These are phyloP conservation scores for Scortechinia acanthostroma DNA, from an alignment of 2,329 filamentous ascomycete species.

Conservation along the genomic window DNA sequence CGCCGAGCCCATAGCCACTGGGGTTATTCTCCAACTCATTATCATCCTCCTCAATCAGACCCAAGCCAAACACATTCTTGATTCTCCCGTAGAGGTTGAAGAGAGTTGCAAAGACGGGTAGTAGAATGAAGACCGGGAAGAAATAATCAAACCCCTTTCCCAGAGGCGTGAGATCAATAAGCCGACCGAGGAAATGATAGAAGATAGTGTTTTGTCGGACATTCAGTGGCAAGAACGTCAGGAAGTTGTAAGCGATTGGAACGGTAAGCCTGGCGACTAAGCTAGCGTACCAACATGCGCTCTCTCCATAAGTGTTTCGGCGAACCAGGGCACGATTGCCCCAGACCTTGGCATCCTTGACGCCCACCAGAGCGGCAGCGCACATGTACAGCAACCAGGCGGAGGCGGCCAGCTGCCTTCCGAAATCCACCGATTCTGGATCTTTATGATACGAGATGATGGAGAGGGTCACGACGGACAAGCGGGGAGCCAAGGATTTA, in stretches of 20 bases:
- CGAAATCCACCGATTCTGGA: constrained; percentile 72
- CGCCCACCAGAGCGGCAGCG: constrained; percentile 74
- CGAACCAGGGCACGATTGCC: constrained; percentile 83
- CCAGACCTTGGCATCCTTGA: constrained; percentile 96
- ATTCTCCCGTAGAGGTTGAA: constrained; percentile 86
- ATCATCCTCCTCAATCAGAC: constrained; percentile 54
- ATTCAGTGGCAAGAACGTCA: constrained; percentile 73
- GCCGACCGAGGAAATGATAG: constrained; percentile 75
- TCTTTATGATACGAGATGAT: constrained; percentile 72
- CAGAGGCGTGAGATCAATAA: constrained; percentile 76
- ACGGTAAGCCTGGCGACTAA: constrained; percentile 90
- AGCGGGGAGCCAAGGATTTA: constrained; percentile 69
- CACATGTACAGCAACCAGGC: constrained; percentile 97
- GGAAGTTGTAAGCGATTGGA: constrained; percentile 89
- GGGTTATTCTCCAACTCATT: constrained; percentile 39
- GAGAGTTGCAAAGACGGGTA: constrained; percentile 77
- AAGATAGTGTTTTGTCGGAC: constrained; percentile 77
- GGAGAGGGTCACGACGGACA: constrained; percentile 63
- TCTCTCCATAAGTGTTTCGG: constrained; percentile 86
- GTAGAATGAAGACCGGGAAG: constrained; percentile 79
- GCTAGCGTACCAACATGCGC: constrained; percentile 89
- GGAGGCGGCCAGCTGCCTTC: constrained; percentile 76
- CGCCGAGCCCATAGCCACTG: constrained; percentile 66
- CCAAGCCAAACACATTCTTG: constrained; percentile 72
- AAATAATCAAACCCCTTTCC: constrained; percentile 79